Conservation (phyloP, 2,329 filamentous ascomycete genomes). For the Pyrenophora graminea region DNA sequence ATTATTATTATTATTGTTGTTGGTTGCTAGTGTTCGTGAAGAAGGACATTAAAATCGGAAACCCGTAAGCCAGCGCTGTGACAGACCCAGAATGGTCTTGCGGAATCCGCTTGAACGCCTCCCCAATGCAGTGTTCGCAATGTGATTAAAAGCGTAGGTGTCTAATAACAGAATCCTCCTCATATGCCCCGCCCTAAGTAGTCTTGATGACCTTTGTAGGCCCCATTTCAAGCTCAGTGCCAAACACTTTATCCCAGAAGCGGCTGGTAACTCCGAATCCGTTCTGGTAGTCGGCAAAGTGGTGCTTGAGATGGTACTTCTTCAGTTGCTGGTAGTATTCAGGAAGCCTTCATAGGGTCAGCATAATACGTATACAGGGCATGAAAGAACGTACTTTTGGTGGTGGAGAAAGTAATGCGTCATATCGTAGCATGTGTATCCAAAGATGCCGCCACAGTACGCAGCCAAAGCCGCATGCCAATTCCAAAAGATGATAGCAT, state of each 20-base stretch:
- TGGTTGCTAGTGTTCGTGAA: constrained; percentile 1
- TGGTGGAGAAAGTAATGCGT: constrained; percentile 99
- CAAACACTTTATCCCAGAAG: constrained; percentile 94
- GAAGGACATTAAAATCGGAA: neutral
- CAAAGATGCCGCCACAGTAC: constrained; percentile 89
- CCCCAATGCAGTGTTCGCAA: constrained; percentile 10
- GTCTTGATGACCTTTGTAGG: constrained; percentile 57
- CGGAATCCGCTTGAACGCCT: constrained; percentile 11
- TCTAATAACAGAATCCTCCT: neutral
- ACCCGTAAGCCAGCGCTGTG: neutral
- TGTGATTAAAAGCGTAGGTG: constrained; percentile 2
- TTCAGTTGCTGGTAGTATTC: constrained; percentile 89
- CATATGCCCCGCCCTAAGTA: constrained; percentile 10
- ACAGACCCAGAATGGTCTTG: constrained; percentile 6
- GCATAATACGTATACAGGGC: neutral
- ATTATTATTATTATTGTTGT: constrained; percentile 18
- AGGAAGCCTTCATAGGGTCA: constrained; percentile 63
- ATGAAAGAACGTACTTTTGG: constrained; percentile 65
- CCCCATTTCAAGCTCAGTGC: constrained; percentile 72
- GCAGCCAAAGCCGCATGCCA: constrained; percentile 81
- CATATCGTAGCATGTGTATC: constrained; percentile 94
- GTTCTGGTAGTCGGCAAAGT: constrained; percentile 97
- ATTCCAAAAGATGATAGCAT: constrained; percentile 77
- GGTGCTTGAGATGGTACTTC: constrained; percentile 96
- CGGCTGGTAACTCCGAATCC: constrained; percentile 95